A percentile compares a stretch with the other conserved stretches of the same genome.
phyloP scores from a whole-genome alignment of 805 yeast genomes.

The Saccharomycopsis oosterbeekiorum region DNA sequence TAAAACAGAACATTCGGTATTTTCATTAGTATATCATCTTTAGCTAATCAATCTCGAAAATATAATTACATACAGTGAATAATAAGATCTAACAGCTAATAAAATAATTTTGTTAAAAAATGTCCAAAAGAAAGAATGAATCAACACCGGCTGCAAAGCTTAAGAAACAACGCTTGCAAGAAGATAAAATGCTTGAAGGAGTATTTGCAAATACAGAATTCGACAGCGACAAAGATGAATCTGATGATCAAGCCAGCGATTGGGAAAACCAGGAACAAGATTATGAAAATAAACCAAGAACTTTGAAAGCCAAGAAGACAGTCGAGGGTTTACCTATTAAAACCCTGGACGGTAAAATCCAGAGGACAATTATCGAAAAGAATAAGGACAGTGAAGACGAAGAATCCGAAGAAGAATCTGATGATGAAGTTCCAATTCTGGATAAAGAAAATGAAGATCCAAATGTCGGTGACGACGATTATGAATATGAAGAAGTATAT shows the following conservation, averaged over 20 bases:
- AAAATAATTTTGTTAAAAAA: neutral
- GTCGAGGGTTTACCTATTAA: conserved; percentile 78
- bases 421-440: conserved; percentile 12
- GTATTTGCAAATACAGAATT: conserved; percentile 6
- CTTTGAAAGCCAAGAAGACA: conserved; percentile 32
- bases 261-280: conserved; percentile 75
- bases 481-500: conserved; percentile 26
- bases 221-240: neutral
- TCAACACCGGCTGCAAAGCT: conserved; percentile 7
- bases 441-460: conserved; percentile 17
- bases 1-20: neutral
- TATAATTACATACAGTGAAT: no score
- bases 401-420: conserved; percentile 15
- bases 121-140: conserved; percentile 16
- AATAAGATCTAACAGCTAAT: no score
- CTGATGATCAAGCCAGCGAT: conserved; percentile 40
- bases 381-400: conserved; percentile 20
- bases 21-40: no score
- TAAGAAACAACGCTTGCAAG: conserved; percentile 16
- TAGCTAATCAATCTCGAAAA: no score
- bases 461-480: conserved; percentile 24
- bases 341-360: conserved; percentile 58
- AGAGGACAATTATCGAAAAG: conserved; percentile 44
- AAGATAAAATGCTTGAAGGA: conserved; percentile 7
- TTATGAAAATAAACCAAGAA: conserved; percentile 67